A percentile compares a stretch with the other conserved stretches of the same genome.
Conservation (phyloP, 208 protist genomes). For the Acanthamoeba healyi region DNA sequence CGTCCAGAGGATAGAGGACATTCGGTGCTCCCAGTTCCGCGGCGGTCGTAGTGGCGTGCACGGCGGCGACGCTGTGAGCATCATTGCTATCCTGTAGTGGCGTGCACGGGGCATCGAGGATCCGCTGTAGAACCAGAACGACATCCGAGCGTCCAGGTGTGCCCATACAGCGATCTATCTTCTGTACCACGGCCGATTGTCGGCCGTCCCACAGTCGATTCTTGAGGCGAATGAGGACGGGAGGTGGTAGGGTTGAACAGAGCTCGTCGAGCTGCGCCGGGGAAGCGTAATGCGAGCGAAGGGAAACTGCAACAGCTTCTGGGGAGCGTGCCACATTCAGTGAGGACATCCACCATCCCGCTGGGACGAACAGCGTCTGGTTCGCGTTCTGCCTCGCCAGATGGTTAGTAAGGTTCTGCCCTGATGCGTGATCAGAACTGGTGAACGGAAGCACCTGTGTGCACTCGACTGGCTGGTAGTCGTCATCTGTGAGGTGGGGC, state of each 20-base stretch:
- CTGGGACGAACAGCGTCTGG: background rate
- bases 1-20: background rate
- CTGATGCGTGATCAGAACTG: too few species aligned
- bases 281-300: background rate
- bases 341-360: background rate
- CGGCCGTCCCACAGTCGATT: background rate
- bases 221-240: background rate
- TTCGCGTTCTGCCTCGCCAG: background rate
- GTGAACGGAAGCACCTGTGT: background rate
- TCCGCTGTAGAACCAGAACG: background rate
- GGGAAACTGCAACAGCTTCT: background rate
- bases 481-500: background rate
- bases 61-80: too few species aligned
- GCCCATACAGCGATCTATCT: background rate
- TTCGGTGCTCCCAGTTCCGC: too few species aligned
- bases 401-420: background rate
- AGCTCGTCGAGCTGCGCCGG: background rate
- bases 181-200: background rate
- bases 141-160: background rate
- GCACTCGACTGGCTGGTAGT: constrained; percentile 4
- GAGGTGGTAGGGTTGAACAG: background rate
- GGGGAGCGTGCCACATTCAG: background rate
- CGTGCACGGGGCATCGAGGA: background rate
- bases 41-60: too few species aligned
- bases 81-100: background rate